These are phyloP conservation scores for Nannizziopsis arthrosporioides DNA, from an alignment of 2,329 filamentous ascomycete species.

Conservation along the genomic window DNA sequence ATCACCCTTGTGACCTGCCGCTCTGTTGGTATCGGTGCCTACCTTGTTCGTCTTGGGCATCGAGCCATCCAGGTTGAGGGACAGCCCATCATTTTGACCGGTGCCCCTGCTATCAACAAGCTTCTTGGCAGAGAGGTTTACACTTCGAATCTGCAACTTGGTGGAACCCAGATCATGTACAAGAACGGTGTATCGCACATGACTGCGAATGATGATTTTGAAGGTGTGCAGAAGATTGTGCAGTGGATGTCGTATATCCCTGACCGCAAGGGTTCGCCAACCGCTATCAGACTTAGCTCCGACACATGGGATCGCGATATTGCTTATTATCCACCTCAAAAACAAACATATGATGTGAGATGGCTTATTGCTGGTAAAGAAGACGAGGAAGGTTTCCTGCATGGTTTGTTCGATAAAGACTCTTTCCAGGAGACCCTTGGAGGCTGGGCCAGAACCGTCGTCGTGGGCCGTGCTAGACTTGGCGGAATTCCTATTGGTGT, in stretches of 20 bases:
- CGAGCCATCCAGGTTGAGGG: constrained; percentile 98
- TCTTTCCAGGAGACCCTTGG: constrained; percentile 95
- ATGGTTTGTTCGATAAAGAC: constrained; percentile 89
- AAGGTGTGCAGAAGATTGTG: constrained; percentile 93
- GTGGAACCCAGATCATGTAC: constrained; percentile 99
- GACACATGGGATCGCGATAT: constrained; percentile 92
- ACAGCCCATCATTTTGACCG: constrained; percentile 96
- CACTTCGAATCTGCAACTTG: constrained; percentile 96
- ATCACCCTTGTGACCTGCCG: constrained; percentile 94
- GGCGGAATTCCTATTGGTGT: constrained; percentile 98
- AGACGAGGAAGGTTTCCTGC: constrained; percentile 66
- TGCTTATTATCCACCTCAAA: constrained; percentile 64
- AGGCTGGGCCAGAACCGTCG: constrained; percentile 93
- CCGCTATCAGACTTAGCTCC: constrained; percentile 76
- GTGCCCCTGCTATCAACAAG: constrained; percentile 96
- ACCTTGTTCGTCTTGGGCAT: constrained; percentile 94
- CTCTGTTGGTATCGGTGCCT: constrained; percentile 97
- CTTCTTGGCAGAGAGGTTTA: constrained; percentile 95
- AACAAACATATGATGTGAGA: constrained; percentile 81
- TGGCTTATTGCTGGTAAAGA: constrained; percentile 86
- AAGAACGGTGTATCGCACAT: constrained; percentile 99
- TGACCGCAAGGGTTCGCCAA: constrained; percentile 83
- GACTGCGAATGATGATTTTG: constrained; percentile 95
- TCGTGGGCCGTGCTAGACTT: constrained; percentile 88
- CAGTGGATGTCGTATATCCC: constrained; percentile 97